Conservation (phyloP, 73 alveolate genomes). For the Paraurostyla sp. region DNA sequence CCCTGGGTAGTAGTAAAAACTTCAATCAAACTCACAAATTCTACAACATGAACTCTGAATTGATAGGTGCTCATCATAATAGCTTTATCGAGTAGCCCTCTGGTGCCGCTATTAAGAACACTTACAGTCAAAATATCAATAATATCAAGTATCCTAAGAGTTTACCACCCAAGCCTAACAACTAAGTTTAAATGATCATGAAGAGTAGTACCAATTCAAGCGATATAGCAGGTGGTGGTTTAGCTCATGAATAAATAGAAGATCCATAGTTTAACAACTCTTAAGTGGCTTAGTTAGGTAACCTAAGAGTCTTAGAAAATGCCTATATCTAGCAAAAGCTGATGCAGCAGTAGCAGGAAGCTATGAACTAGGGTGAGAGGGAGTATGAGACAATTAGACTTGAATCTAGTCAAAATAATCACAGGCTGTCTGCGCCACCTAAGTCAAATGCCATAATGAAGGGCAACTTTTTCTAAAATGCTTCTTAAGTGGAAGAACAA, state of each 20-base stretch:
- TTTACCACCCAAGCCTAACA: conserved; percentile 45
- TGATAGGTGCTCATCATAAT: no score
- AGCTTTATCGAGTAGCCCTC: no score
- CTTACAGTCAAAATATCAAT: no score
- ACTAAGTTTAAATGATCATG: no score
- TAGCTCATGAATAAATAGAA: not conserved
- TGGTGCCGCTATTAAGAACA: no score
- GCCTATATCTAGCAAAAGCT: conserved; percentile 4
- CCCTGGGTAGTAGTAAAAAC: no score
- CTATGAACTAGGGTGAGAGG: not conserved
- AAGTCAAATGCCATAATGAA: not conserved
- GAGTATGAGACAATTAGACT: conserved; percentile 27
- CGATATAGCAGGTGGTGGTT: not conserved
- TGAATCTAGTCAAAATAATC: not conserved
- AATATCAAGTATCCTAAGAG: no score
- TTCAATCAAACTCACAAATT: no score
- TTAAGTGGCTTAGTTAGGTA: not conserved
- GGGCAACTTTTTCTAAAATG: conserved; percentile 28
- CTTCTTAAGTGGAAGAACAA: no score
- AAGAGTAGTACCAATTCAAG: no score
- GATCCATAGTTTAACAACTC: not conserved
- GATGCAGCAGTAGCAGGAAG: not conserved
- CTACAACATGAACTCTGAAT: no score
- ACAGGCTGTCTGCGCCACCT: not conserved
- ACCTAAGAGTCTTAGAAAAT: conserved; percentile 15